Evolutionary conservation across 306 rosid genomes (phyloP), one percentile per base, ranked within the genome.

Genomic region (Pyrus bretschneideri): DNA sequence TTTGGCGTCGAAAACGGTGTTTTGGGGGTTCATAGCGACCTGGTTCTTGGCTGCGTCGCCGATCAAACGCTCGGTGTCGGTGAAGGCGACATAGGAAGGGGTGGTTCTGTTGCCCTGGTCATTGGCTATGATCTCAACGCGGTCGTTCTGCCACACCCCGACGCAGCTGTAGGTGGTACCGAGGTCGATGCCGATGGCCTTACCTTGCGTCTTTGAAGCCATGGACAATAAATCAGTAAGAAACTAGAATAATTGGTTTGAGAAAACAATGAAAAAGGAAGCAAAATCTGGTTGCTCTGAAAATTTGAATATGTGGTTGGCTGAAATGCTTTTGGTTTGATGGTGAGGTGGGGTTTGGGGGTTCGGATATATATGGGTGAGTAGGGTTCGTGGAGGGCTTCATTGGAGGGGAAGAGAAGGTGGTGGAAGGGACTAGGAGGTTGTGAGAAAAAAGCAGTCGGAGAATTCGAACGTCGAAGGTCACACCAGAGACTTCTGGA

Each of bases 81-180:
- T 85, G 76, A 85, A 85, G 1, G 89, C 89, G 0, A 85, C 89
- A 5, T 82, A 85, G 49, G 89, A 85, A 52, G 89, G 89, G 3
- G 89, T 86, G 9, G 89, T 86, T 27, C 89, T 42, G 77, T 86
- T 86, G 68, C 89, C 89, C 57, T 86, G 89, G 40, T 85, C 88
- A 12, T 85, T 85, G 73, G 88, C 86, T 25, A 85, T 82, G 80
- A 85, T 85, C 88, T 85, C 89, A 1, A 86, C 89, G 17, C 89
- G 86, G 52, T 86, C 89, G 63, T 83, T 86, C 38, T 83, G 89
- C 89, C 86, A 86, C 14, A 86, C 86, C 1, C 85, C 89, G 4
- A 86, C 89, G 70, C 89, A 86, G 45, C 89, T 86, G 81, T 86
- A 86, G 71, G 89, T 86, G 38, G 89, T 86, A 66, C 89, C 89